phyloP scores from a whole-genome alignment of 140 eudicot species.

The Senecio squalidus region DNA sequence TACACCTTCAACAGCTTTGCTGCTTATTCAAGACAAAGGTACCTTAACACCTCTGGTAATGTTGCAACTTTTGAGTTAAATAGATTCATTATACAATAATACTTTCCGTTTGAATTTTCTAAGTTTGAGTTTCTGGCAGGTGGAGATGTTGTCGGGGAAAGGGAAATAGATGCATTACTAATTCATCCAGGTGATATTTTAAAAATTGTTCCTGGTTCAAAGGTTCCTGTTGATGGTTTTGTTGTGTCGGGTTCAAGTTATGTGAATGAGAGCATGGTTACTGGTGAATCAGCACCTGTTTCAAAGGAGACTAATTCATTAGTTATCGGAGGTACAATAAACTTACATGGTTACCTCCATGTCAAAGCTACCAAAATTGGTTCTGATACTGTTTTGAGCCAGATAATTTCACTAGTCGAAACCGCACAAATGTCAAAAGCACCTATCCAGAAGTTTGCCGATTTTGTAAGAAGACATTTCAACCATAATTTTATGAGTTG shows the following conservation, averaged over 20 bases:
- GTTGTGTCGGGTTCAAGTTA: slow-evolving; percentile 88
- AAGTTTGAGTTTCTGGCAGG: slow-evolving; percentile 38
- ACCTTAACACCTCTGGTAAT: neutral
- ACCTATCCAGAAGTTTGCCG: slow-evolving; percentile 89
- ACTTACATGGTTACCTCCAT: slow-evolving; percentile 79
- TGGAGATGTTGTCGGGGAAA: slow-evolving; percentile 62
- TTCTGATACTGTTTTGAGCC: slow-evolving; percentile 85
- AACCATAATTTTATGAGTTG: slow-evolving; percentile 2
- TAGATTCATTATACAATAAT: too few species aligned
- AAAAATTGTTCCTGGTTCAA: slow-evolving; percentile 80
- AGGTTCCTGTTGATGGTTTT: slow-evolving; percentile 74
- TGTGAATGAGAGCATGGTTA: slow-evolving; percentile 90
- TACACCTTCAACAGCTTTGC: slow-evolving; percentile 76
- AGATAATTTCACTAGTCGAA: slow-evolving; percentile 83
- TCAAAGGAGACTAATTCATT: slow-evolving; percentile 46
- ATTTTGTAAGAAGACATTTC: slow-evolving; percentile 49
- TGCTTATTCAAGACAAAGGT: slow-evolving; percentile 77
- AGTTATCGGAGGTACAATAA: slow-evolving; percentile 85
- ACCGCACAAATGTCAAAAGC: slow-evolving; percentile 95
- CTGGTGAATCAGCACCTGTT: slow-evolving; percentile 82
- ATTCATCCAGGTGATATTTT: slow-evolving; percentile 73
- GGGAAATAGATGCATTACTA: slow-evolving; percentile 82
- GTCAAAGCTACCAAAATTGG: slow-evolving; percentile 83
- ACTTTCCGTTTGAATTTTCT: too few species aligned
- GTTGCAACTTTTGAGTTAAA: too few species aligned